Base-by-base conservation (phyloP, 306 rosid species). In the Prinsepia uniflora region DNA sequence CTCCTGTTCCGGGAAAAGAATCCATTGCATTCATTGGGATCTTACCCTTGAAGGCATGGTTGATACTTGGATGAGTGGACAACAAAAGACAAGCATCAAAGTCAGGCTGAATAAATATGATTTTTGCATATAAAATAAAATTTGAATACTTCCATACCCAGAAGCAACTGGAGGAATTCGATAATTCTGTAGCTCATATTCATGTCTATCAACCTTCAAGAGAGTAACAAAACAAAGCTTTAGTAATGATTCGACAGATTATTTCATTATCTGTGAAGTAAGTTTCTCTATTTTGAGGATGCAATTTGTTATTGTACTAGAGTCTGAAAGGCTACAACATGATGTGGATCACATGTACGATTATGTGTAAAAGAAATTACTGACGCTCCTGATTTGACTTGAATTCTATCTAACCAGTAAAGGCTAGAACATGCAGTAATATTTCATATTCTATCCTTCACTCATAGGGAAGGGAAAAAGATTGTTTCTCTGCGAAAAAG, bases 181-280 rank as follows among this genome's bases (percentile, higher is more conserved):
- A 71, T 75, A 65, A 40, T 47, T 59, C 70, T 47, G 43, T 6
- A 56, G 73, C 42, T 79, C 67, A 49, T 74, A 79, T 69, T 74
- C 73, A 65, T 55, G 64, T 70, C 76, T 57, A 10, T 70, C 64
- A 63, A 63, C 69, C 83, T 79, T 69, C 79, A 79, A 56, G 68
- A 50, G 72, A 43, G 40, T 44, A 13, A 6, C 63, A 15, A 70
- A 62, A 30, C 36, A 2, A 41, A 41, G 17, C 1, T 24, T 13
- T 6, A 58, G 41, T 19, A 9, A 58, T 58, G 42, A 58, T 58
- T 30, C 59, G 17, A 60, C 40, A 59, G 5, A 7, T 55, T 7
- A 44, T 61, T 19, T 59, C 73, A n/a, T 10, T 55, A 20, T 55
- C 61, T 36, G 30, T 24, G 30, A 53, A 18, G 57, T 53, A 53